Evolutionary conservation across 2,329 filamentous ascomycete species (phyloP), one percentile per base, ranked within the genome.

Genomic region (Cladophialophora immunda): DNA sequence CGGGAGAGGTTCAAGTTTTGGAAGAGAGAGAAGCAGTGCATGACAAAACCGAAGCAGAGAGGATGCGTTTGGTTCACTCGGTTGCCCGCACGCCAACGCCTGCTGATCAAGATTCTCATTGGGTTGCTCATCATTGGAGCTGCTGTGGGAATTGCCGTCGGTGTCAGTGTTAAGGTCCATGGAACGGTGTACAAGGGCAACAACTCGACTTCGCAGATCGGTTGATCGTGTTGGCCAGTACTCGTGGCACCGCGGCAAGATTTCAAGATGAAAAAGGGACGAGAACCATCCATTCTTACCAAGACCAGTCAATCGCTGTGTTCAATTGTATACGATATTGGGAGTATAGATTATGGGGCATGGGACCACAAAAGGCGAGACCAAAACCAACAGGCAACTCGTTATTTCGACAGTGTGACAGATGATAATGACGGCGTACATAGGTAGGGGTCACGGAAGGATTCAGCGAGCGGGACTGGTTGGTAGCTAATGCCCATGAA

Each of bases 91-190:
- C 75, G 72, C 57, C 79, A 81, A 68, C 75, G 76, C 13, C 68
- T 82, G 65, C 68, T 72, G 4, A 71, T 82, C 45, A 82, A 82
- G 66, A 71, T 76, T 0, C 65, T 77, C 13, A 75, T 83, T 59
- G 81, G 79, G 0, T 59, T 82, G n/a, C 64, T 81, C 13, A 76
- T 80, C 7, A 68, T 82, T 22, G 81, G 81, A 4, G 75, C 74
- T 17, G 81, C 81, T 76, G 77, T 82, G 19, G 81, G 78, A 5
- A 78, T 83, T 65, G 81, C 80, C 9, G 68, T 83, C 66, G 80
- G 81, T 2, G 81, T 83, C 64, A 80, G 79, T 1, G 76, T 76
- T 25, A 79, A 79, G 1, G 79, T 82, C 1, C 78, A 79, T 32
- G 80, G 79, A n/a, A 77, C 79, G 5, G 78, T 81, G 3, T 83